Evolutionary conservation across 2,329 filamentous ascomycete genomes (phyloP), one percentile per base, ranked within the genome.

Genomic region (Lachnellula occidentalis): DNA sequence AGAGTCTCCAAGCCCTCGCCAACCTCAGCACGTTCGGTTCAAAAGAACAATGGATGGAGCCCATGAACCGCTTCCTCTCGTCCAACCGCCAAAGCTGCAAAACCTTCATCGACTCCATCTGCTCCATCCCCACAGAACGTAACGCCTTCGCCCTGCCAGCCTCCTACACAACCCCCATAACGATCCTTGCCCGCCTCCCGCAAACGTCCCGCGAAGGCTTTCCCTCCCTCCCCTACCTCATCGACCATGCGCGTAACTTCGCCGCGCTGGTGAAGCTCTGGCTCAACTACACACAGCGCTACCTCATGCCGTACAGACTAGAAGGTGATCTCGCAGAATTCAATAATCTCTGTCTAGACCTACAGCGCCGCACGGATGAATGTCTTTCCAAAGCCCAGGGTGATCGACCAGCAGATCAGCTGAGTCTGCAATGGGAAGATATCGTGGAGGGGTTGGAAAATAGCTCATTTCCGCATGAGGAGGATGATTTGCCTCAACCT

Each of bases 1-100:
- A 97, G 71, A 90, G 88, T 1, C 76, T 97, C 8, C 92, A 96
- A 72, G 92, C 90, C 15, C 78, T 97, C 55, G 90, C 91, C 17
- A 96, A 96, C 69, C 79, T 96, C 72, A 89, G 90, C 2, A 90
- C 84, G 0, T 96, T 96, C 67, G 92, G 92, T 41, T 92, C 88
- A 67, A 95, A 96, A 69, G 92, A 97, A 71, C 85, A 87, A n/a
- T 97, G 91, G 90, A 96, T 97, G 92, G 92, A 96, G 72, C 91
- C 91, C 0, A 97, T 97, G 92, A 97, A 96, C 67, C 82, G 81
- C 43, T 96, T 96, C 64, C 75, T 97, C 37, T 79, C 78, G 8
- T 77, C 82, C 1, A 86, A 95, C 66, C 83, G 91, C 19, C 80
- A 86, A 63, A 82, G 88, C 39, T 90, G 96, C 71, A 95, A 92